Conservation (phyloP, 2,329 filamentous ascomycete genomes). For the Sporothrix brasiliensis region DNA sequence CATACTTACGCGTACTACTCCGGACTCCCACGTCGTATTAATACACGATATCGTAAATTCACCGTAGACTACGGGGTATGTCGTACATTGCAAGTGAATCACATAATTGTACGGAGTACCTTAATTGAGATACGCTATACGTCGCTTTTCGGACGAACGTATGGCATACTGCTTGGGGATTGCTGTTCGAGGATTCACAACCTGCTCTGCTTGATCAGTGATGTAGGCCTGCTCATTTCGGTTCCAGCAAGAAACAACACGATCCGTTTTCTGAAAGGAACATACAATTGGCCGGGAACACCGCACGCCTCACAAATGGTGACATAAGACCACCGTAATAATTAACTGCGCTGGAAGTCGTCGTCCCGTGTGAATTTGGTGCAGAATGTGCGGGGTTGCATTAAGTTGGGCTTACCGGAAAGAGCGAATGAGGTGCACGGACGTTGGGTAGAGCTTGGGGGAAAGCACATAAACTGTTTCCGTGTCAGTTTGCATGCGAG, state of each 20-base stretch:
- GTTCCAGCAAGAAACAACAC: background rate
- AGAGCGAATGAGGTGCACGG: slow-evolving; percentile 5
- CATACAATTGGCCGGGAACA: background rate
- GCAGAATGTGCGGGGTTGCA: slow-evolving; percentile 24
- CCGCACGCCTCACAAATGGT: background rate
- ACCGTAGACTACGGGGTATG: too few relatives aligned
- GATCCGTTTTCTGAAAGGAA: background rate
- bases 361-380: background rate
- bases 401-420: background rate
- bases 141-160: too few relatives aligned
- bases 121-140: too few relatives aligned
- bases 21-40: background rate
- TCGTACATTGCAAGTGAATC: too few relatives aligned
- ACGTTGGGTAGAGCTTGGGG: background rate
- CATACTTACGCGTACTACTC: too few relatives aligned
- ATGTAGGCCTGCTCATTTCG: background rate
- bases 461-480: background rate
- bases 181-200: background rate
- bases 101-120: too few relatives aligned
- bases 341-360: background rate
- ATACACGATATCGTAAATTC: too few relatives aligned
- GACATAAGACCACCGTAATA: background rate
- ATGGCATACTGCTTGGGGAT: too few relatives aligned
- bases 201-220: background rate
- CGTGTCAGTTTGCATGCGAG: slow-evolving; percentile 1